Base-by-base conservation (phyloP, 768 basidiomycete genomes). In the Russula sp. region DNA sequence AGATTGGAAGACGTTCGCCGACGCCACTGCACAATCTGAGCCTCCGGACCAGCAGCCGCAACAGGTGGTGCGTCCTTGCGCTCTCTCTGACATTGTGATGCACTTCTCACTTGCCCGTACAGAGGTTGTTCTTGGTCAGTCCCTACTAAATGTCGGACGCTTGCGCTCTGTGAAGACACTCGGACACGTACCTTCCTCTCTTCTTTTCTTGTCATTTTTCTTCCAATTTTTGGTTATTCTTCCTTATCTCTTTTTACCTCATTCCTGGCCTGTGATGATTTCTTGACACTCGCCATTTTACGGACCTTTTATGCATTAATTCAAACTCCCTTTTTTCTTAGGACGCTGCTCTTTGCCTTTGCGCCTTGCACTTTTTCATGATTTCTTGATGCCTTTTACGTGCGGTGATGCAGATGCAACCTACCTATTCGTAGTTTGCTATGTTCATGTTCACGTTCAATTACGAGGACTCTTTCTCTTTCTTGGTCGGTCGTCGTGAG, bases 51-150 rank as follows among this genome's bases (percentile, higher is more conserved):
- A 39, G 34, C 36, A 38, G 5, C 25, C 34, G 16, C 9, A n/a
- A 36, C 13, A 3, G 16, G 61, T 62, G 56, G 61, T 62, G 20
- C 43, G 61, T 18, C 32, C 42, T 11, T 3, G 16, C 29, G n/a
- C n/a, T 16, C 43, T 16, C 43, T n/a, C n/a, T 29, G 5, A 22
- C 11, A 7, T 6, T 43, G 10, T 29, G 18, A 16, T 56, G 7
- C 2, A 9, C 29, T 32, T 41, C 42, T 61, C 34, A 50, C 42
- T n/a, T 29, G n/a, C 13, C 11, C 25, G 25, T 47, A 13, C 43
- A 62, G 61, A 62, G 36, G 34, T 5, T 62, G n/a, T 62, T 5
- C 34, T 52, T 62, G 36, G 36, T 18, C 36, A 16, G 36, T 2
- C 5, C 18, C 1, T 11, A 13, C 4, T 56, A 39, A 42, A 11